Percentiles rank a stretch among this genome's conserved stretches.
Conservation (phyloP, 1,139 yeast genomes). For the Saccharomyces hybrid region DNA sequence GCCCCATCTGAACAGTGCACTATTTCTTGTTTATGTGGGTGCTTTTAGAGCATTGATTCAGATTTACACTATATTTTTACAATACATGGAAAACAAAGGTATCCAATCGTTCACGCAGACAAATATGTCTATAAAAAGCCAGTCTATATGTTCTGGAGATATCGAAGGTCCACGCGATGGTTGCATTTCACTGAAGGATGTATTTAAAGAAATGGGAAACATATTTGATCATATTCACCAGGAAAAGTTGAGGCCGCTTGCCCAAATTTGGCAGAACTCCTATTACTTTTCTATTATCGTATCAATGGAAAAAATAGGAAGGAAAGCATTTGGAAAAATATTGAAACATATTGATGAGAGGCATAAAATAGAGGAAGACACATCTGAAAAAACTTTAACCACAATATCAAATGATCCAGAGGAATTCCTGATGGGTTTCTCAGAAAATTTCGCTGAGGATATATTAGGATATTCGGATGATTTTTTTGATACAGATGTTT, state of each 20-base stretch:
- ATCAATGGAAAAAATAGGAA: slow-evolving; percentile 7
- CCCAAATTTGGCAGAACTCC: slow-evolving; percentile 4
- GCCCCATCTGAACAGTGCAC: neutral
- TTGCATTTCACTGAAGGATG: slow-evolving; percentile 3
- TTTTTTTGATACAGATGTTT: neutral
- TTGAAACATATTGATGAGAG: neutral
- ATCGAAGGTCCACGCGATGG: slow-evolving; percentile 6
- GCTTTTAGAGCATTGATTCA: slow-evolving; percentile 2
- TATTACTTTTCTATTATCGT: slow-evolving; percentile 7
- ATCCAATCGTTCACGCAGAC: neutral
- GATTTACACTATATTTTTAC: slow-evolving; percentile 1
- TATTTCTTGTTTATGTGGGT: slow-evolving; percentile 7
- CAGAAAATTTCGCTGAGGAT: neutral
- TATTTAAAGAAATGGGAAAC: slow-evolving; percentile 1
- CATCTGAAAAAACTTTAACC: neutral
- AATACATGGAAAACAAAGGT: neutral
- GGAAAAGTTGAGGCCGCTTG: slow-evolving; percentile 2
- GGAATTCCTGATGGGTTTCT: neutral
- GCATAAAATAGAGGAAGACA: neutral
- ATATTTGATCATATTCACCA: slow-evolving; percentile 3
- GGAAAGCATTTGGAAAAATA: slow-evolving; percentile 5
- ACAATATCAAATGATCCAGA: neutral
- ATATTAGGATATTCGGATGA: neutral
- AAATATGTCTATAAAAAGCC: neutral
- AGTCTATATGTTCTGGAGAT: neutral